Base-by-base conservation (phyloP, 768 basidiomycete genomes). In the Boletus patriciae region DNA sequence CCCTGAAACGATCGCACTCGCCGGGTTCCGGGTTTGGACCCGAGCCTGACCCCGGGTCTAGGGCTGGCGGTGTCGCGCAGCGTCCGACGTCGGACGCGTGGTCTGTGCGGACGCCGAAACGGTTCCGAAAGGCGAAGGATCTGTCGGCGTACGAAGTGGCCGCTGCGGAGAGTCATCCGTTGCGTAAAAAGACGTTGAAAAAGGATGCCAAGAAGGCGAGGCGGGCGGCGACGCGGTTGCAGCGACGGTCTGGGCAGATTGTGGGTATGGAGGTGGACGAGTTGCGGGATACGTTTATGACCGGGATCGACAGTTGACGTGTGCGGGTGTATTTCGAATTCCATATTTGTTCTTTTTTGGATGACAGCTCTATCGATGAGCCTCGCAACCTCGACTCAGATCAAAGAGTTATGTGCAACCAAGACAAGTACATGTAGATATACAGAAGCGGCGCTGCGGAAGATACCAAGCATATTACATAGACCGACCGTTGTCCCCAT, bases 121-220 rank as follows among this genome's bases (percentile, higher is more conserved):
- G 86, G 10, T 77, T 82, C 52, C 78, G 86, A 15, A 82, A 75
- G 63, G 76, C 78, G 34, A 84, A 81, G 64, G 81, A 83, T 42
- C 62, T 83, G 13, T 80, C 80, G 8, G 70, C 74, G 9, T 83
- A 85, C 59, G 79, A 88, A 55, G 76, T 77, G 9, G 77, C 71
- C 0, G 78, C 80, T 5, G 79, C 78, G 16, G 65, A 67, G 56
- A 62, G 58, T 23, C 64, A 66, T 4, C 86, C 88, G 15, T 60
- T 90, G 58, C 83, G 77, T 54, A 73, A 87, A 58, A 79, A 76
- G 63, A 73, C 77, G 61, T 62, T 89, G 62, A 90, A 88, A 74
- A 79, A 74, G 65, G 86, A 84, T 45, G 80, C 82, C 46, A 90
- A 88, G 75, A 75, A 76, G 61, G 82, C 80, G 37, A 76, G 83